Base-by-base conservation (phyloP, 176 grass and related monocot genomes). In the Dactylis glomerata region DNA sequence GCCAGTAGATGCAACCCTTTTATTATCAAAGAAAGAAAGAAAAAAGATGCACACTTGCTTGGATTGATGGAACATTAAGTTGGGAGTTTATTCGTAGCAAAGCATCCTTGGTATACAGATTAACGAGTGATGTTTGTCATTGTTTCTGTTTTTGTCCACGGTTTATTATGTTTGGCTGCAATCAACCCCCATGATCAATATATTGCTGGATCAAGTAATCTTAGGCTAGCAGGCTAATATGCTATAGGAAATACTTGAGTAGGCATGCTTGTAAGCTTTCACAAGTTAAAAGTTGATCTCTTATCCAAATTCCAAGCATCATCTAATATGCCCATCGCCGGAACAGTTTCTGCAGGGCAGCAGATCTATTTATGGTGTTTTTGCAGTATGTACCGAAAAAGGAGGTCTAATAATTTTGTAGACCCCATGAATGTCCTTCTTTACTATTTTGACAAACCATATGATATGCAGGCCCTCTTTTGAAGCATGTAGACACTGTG, bases 281-380 rank as follows among this genome's bases (percentile, higher is more conserved):
- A 5, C 3, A 57, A 74, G 16, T 20, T 4, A 50, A 46, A 32
- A 24, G 51, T 38, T 73, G 62, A 73, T 81, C 44, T 72, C 19
- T 58, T 62, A 38, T 77, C 10, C 19, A 85, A 40, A 62, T 10
- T 82, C 54, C 54, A 66, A 58, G n/a, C 20, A 24, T 81, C 34
- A 81, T 36, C 26, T 83, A 27, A 65, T 82, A 45, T 10, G 27
- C 69, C 2, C 12, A n/a, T 47, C 64, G 33, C 46, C 38, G 1
- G 58, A 81, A 91, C 77, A 73, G 76, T 87, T 83, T 87, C 73
- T 49, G 50, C 81, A 97, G 87, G 85, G 37, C 90, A 80, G 84
- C 62, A 82, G 83, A 90, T 85, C 81, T 67, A 90, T 95, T 86
- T 93, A 90, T 84, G 92, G 94, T 77, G 88, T 90, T 38, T 97